Conservation (phyloP, 163 green algal species). For the Smithsoniella earleae region DNA sequence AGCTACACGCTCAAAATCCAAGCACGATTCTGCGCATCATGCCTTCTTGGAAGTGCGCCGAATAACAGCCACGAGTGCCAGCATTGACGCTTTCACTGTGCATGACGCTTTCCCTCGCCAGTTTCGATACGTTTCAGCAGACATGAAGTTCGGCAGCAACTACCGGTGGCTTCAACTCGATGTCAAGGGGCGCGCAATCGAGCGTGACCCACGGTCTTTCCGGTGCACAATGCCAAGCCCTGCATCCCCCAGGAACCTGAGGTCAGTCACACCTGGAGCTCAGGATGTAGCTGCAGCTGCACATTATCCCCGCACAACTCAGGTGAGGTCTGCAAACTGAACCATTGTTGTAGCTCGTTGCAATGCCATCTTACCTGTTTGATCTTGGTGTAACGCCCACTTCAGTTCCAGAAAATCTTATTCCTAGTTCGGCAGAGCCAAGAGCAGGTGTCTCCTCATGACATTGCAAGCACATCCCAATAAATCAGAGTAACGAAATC, state of each 20-base stretch:
- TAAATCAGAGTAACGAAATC: too few relatives aligned
- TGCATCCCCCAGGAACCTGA: conserved; percentile 53
- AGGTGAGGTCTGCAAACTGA: too few relatives aligned
- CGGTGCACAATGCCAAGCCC: conserved; percentile 55
- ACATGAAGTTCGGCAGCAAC: conserved; percentile 40
- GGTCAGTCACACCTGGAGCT: conserved; percentile 47
- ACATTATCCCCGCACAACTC: background rate
- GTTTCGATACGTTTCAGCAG: conserved; percentile 42
- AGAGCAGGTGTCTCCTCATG: too few relatives aligned
- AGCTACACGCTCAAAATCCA: too few relatives aligned
- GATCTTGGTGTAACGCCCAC: too few relatives aligned
- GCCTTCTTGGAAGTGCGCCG: conserved; percentile 42
- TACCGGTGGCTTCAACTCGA: conserved; percentile 52
- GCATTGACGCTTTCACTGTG: conserved; percentile 39
- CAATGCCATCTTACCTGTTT: too few relatives aligned
- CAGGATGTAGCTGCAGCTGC: background rate
- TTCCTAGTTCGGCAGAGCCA: too few relatives aligned
- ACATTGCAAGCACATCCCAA: too few relatives aligned
- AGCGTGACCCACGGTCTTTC: conserved; percentile 39
- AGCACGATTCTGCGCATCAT: too few relatives aligned
- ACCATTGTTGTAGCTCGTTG: too few relatives aligned
- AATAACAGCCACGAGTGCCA: conserved; percentile 37
- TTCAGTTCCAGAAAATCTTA: too few relatives aligned
- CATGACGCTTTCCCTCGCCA: conserved; percentile 47
- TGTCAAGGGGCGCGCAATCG: conserved; percentile 42